Percentiles rank a stretch among this genome's conserved stretches.
phyloP scores from a whole-genome alignment of 108 stramenopile species.

The Cyclotella cryptica region DNA sequence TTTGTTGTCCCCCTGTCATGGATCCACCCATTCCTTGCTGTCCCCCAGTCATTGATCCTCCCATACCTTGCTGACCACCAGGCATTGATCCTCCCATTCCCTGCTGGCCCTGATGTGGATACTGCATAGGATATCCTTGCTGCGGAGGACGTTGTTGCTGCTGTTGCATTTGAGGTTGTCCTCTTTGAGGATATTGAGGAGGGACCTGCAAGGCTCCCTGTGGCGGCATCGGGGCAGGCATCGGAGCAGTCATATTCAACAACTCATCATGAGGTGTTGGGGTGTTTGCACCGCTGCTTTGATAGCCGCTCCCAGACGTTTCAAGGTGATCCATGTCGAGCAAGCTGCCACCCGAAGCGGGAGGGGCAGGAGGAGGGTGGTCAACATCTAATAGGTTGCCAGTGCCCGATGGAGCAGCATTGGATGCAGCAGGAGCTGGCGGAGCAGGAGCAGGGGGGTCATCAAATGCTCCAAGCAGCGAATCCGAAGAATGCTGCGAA shows the following conservation, averaged over 20 bases:
- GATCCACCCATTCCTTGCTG: neutral
- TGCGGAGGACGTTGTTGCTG: slow-evolving; percentile 57
- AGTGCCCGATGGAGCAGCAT: slow-evolving; percentile 26
- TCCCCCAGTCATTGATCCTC: neutral
- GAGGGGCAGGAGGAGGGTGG: slow-evolving; percentile 35
- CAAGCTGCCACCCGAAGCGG: slow-evolving; percentile 53
- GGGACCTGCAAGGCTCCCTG: slow-evolving; percentile 24
- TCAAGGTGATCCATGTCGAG: slow-evolving; percentile 60
- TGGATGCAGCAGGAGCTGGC: slow-evolving; percentile 30
- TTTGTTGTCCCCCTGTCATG: no score
- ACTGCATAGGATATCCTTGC: slow-evolving; percentile 45
- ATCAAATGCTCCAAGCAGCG: slow-evolving; percentile 67
- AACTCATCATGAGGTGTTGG: slow-evolving; percentile 72
- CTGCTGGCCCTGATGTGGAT: slow-evolving; percentile 25
- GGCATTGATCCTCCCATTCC: slow-evolving; percentile 6
- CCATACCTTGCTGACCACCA: slow-evolving; percentile 9
- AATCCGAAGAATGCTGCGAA: slow-evolving; percentile 45
- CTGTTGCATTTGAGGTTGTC: slow-evolving; percentile 26
- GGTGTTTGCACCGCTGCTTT: slow-evolving; percentile 41
- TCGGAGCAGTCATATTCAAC: slow-evolving; percentile 82
- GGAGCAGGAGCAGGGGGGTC: slow-evolving; percentile 51
- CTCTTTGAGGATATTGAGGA: neutral
- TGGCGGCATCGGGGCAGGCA: slow-evolving; percentile 25
- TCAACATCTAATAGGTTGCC: slow-evolving; percentile 59
- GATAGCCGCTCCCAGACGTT: slow-evolving; percentile 21